phyloP scores from a whole-genome alignment of 345 rosid species.

The Eucalyptus rudis region DNA sequence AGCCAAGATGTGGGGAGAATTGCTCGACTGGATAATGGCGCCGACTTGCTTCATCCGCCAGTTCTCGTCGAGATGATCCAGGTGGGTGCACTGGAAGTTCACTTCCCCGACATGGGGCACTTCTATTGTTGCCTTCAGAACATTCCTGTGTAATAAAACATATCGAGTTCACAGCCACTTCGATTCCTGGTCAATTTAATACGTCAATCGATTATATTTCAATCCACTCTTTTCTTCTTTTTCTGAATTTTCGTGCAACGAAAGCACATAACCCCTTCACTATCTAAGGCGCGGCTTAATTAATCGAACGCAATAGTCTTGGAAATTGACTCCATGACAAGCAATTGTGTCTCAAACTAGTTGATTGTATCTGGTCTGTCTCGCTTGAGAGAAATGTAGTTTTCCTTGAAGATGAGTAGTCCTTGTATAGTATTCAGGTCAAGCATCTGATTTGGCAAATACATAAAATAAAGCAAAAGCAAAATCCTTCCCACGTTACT shows the following conservation, averaged over 20 bases:
- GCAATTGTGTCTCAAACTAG: background rate
- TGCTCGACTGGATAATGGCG: slow-evolving; percentile 51
- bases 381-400: background rate
- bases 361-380: background rate
- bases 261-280: background rate
- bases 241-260: fast-evolving
- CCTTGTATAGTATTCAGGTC: background rate
- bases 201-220: background rate
- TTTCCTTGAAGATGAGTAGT: background rate
- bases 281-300: background rate
- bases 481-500: background rate
- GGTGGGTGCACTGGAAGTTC: slow-evolving; percentile 81
- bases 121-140: slow-evolving; percentile 71
- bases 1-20: slow-evolving; percentile 64
- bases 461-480: background rate
- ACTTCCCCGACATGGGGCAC: slow-evolving; percentile 74
- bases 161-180: background rate
- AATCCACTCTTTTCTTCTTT: background rate
- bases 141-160: slow-evolving; percentile 33
- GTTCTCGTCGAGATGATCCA: slow-evolving; percentile 83
- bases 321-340: background rate
- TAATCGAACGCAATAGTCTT: background rate
- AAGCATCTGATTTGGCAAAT: background rate
- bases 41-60: slow-evolving; percentile 96
- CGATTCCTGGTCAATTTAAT: background rate